Evolutionary conservation across 2,329 filamentous ascomycete species (phyloP).

Genomic region (Aureobasidium sp.): DNA sequence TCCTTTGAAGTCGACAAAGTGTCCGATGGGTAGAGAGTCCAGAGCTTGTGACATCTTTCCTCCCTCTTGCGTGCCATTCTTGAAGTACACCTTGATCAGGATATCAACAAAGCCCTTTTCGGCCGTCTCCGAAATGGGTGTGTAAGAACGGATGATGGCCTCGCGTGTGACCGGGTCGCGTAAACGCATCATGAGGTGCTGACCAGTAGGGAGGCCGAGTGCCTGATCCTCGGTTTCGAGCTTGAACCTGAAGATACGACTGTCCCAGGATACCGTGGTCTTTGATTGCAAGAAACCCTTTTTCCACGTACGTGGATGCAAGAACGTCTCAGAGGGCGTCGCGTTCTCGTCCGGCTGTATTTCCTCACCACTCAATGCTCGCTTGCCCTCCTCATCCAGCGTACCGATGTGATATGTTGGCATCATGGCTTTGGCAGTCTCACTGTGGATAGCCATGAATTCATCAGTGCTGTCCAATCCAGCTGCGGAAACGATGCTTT

Average conservation of each 20-base stretch:
- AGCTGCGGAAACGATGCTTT: conserved; percentile 75
- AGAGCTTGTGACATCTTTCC: conserved; percentile 78
- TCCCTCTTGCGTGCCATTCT: conserved; percentile 47
- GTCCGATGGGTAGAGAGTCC: conserved; percentile 61
- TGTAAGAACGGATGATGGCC: conserved; percentile 77
- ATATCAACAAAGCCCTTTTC: conserved; percentile 60
- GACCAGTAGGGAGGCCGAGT: conserved; percentile 71
- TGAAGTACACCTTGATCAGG: conserved; percentile 74
- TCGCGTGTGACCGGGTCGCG: conserved; percentile 62
- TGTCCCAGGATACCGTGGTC: conserved; percentile 63
- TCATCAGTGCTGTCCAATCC: conserved; percentile 77
- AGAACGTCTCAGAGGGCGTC: conserved; percentile 50
- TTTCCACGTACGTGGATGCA: conserved; percentile 64
- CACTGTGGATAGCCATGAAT: conserved; percentile 85
- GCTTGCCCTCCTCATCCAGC: conserved; percentile 52
- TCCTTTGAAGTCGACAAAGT: conserved; percentile 75
- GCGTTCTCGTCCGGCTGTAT: conserved; percentile 33
- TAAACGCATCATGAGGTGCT: conserved; percentile 79
- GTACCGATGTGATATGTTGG: conserved; percentile 73
- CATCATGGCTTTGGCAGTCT: conserved; percentile 91
- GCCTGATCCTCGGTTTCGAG: conserved; percentile 62
- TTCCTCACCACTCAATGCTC: conserved; percentile 41
- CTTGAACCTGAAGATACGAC: conserved; percentile 70
- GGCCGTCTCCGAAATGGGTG: conserved; percentile 61
- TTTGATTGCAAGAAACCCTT: conserved; percentile 62